phyloP scores from a whole-genome alignment of 176 grass and related monocot genomes.

The Avena eriantha region DNA sequence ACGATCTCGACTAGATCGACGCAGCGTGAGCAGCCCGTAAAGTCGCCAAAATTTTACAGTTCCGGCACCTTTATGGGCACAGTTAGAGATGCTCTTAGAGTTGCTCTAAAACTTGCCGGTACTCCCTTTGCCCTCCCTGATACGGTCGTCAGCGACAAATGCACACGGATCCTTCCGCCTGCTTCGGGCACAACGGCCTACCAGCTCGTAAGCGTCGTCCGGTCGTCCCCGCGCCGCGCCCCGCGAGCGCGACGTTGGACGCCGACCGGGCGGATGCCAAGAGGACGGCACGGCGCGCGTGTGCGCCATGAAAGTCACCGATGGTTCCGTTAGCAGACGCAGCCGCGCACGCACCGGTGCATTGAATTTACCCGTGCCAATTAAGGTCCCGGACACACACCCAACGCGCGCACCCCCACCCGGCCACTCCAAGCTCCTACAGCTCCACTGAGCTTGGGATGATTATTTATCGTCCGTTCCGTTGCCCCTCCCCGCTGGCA shows the following conservation, averaged over 20 bases:
- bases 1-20: too few relatives aligned
- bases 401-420: neutral
- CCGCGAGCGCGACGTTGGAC: neutral
- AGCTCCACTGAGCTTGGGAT: neutral
- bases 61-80: too few relatives aligned
- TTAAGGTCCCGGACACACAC: neutral
- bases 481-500: neutral
- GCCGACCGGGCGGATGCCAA: neutral
- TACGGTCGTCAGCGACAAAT: neutral
- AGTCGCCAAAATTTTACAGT: too few relatives aligned
- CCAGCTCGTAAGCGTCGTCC: neutral
- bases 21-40: too few relatives aligned
- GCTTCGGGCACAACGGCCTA: neutral
- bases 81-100: too few relatives aligned
- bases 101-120: neutral
- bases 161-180: constrained; percentile 11
- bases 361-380: constrained; percentile 13
- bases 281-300: constrained; percentile 9
- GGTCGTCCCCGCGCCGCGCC: neutral
- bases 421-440: neutral
- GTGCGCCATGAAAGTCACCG: constrained; percentile 32
- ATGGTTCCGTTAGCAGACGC: constrained; percentile 15
- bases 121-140: neutral
- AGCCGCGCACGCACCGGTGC: neutral
- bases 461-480: too few relatives aligned